These are phyloP conservation scores for Wickerhamiella azyma DNA, from an alignment of 805 yeast species.

Conservation along the genomic window DNA sequence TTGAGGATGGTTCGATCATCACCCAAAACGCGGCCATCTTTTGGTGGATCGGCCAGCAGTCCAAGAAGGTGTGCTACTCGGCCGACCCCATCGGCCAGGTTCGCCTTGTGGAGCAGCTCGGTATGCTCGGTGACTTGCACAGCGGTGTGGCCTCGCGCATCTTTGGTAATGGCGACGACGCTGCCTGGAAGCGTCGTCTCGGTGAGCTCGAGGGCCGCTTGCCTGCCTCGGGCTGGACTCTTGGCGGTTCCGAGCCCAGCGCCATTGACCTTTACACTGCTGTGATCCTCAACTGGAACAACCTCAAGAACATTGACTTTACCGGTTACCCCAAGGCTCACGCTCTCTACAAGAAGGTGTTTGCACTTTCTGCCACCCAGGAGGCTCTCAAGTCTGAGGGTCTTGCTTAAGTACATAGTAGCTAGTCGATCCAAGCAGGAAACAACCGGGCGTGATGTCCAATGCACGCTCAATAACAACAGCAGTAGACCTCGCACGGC, in stretches of 20 bases:
- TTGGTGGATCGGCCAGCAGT: constrained; percentile 5
- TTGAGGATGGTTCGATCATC: constrained; percentile 10
- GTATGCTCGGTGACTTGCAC: constrained; percentile 5
- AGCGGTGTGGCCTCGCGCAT: neutral
- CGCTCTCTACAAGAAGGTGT: constrained; percentile 8
- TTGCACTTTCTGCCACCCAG: neutral
- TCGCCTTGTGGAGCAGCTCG: constrained; percentile 6
- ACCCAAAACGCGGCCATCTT: constrained; percentile 11
- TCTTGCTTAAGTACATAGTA: neutral
- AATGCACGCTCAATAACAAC: no score
- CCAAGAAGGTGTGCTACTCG: constrained; percentile 6
- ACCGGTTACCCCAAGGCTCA: constrained; percentile 4
- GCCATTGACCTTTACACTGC: constrained; percentile 11
- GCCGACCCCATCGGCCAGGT: constrained; percentile 2
- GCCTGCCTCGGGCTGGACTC: neutral
- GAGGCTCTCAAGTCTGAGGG: constrained; percentile 9
- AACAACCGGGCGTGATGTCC: no score
- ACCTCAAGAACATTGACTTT: neutral
- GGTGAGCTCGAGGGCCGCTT: constrained; percentile 7
- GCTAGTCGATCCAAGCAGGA: no score
- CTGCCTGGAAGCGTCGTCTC: neutral
- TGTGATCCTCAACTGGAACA: constrained; percentile 10
- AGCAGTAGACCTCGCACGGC: no score
- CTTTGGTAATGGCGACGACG: neutral
- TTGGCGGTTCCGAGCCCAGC: constrained; percentile 11